These are phyloP conservation scores for Tricholoma saponaceum DNA, from an alignment of 768 basidiomycete species.

Conservation along the genomic window DNA sequence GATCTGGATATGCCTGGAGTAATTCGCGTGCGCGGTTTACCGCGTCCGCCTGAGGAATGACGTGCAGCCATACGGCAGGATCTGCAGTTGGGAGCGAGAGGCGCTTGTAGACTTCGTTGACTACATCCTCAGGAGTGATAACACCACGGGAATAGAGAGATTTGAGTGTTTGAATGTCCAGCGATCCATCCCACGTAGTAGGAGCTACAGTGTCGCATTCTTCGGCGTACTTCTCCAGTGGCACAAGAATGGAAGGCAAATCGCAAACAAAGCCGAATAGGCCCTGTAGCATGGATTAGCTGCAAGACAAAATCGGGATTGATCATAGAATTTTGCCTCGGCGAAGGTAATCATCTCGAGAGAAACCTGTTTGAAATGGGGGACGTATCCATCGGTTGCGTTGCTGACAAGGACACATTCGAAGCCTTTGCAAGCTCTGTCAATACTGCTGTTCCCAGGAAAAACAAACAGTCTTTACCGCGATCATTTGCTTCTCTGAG, in stretches of 20 bases:
- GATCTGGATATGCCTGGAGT: background rate
- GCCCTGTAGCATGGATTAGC: background rate
- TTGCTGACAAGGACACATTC: background rate
- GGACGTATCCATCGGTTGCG: background rate
- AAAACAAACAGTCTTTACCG: background rate
- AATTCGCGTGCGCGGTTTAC: background rate
- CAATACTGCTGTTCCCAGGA: background rate
- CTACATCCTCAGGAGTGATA: background rate
- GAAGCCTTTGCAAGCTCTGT: background rate
- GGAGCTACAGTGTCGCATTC: background rate
- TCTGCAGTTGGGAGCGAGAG: background rate
- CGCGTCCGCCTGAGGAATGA: background rate
- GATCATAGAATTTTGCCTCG: background rate
- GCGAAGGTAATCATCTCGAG: constrained; percentile 1
- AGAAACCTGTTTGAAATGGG: background rate
- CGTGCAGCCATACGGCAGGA: background rate
- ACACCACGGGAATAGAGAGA: background rate
- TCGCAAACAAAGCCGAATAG: background rate
- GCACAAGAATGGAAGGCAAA: background rate
- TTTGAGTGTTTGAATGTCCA: background rate
- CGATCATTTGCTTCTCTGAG: constrained; percentile 1
- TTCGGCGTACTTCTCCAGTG: background rate
- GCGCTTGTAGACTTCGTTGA: background rate
- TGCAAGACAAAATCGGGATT: background rate
- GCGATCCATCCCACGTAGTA: background rate